Evolutionary conservation across 1,139 yeast genomes (phyloP).

Genomic region (Martiniozyma asiatica): DNA sequence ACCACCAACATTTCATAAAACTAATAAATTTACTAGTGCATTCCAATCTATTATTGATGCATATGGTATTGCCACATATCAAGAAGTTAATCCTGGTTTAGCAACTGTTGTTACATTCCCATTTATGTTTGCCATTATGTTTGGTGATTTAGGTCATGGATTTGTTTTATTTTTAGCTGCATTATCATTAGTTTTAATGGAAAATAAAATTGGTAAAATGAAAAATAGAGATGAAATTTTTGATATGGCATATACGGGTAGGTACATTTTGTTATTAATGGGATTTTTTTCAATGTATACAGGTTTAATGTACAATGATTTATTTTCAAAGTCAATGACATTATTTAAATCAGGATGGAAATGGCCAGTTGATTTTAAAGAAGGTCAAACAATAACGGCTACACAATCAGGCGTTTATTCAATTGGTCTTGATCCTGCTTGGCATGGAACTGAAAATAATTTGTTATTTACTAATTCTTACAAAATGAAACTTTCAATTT

Average conservation of each 20-base stretch:
- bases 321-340: conserved; percentile 84
- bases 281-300: conserved; percentile 89
- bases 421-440: conserved; percentile 82
- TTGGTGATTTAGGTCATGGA: conserved; percentile 98
- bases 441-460: conserved; percentile 96
- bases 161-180: conserved; percentile 68
- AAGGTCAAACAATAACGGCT: conserved; percentile 54
- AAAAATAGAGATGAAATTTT: conserved; percentile 81
- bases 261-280: conserved; percentile 84
- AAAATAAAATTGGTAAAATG: conserved; percentile 48
- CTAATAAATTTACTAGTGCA: conserved; percentile 85
- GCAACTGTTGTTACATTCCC: conserved; percentile 95
- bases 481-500: conserved; percentile 88
- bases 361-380: conserved; percentile 67
- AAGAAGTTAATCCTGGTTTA: conserved; percentile 91
- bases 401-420: conserved; percentile 55
- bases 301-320: conserved; percentile 85
- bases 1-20: conserved; percentile 89
- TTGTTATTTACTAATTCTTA: conserved; percentile 84
- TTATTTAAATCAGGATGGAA: conserved; percentile 82
- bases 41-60: conserved; percentile 93
- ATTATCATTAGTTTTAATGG: conserved; percentile 55
- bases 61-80: conserved; percentile 87
- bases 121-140: conserved; percentile 98
- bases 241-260: conserved; percentile 90